phyloP scores from a whole-genome alignment of 345 rosid species.

The Sonneratia alba region DNA sequence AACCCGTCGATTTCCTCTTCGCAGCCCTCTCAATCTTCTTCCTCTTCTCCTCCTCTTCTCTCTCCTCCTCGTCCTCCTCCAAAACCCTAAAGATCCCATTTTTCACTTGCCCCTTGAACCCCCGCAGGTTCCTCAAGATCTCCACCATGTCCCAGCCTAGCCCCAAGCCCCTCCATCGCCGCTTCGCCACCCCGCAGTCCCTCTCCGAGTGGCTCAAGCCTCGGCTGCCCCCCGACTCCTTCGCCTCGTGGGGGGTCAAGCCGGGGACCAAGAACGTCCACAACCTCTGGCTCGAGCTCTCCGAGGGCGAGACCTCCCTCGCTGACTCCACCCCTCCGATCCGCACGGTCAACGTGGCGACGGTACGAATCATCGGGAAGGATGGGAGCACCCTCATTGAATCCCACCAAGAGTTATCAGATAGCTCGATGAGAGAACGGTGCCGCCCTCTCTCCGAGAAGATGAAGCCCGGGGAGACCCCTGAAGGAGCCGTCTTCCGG shows the following conservation, averaged over 20 bases:
- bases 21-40: constrained; percentile 15
- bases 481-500: constrained; percentile 51
- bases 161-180: constrained; percentile 17
- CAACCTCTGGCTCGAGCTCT: constrained; percentile 90
- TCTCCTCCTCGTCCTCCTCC: constrained; percentile 29
- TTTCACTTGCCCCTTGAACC: constrained; percentile 27
- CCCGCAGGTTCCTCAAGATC: constrained; percentile 36
- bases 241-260: constrained; percentile 79
- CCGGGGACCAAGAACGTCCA: constrained; percentile 96
- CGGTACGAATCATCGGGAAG: constrained; percentile 41
- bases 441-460: constrained; percentile 75
- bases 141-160: constrained; percentile 36
- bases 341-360: constrained; percentile 64
- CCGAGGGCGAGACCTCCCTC: constrained; percentile 69
- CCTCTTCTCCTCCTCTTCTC: constrained; percentile 9
- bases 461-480: constrained; percentile 69
- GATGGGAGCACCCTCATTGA: constrained; percentile 43
- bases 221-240: constrained; percentile 68
- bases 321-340: constrained; percentile 64
- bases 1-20: constrained; percentile 32
- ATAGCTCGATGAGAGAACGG: constrained; percentile 59
- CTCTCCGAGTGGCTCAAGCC: constrained; percentile 87
- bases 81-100: constrained; percentile 27
- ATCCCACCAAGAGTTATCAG: constrained; percentile 71
- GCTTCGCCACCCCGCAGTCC: constrained; percentile 59